A percentile compares a stretch with the other conserved stretches of the same genome.
Conservation (phyloP, 805 yeast genomes). For the Saccharomyces eubayanus region DNA sequence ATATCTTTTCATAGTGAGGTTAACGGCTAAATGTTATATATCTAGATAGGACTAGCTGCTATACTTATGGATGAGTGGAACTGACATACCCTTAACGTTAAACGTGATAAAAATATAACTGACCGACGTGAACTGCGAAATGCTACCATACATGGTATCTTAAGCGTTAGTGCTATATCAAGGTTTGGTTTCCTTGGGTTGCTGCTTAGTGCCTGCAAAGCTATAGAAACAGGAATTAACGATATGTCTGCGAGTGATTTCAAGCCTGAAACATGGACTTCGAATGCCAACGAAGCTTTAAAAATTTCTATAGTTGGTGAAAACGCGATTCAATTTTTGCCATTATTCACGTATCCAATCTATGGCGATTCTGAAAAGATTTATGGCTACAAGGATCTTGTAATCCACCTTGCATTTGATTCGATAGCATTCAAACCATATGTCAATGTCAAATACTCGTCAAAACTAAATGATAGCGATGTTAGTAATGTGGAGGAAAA, state of each 20-base stretch:
- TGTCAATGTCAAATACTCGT: slow-evolving; percentile 48
- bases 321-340: slow-evolving; percentile 55
- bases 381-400: slow-evolving; percentile 70
- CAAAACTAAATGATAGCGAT: slow-evolving; percentile 43
- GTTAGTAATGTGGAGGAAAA: slow-evolving; percentile 52
- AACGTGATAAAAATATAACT: neutral
- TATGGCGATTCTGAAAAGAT: slow-evolving; percentile 87
- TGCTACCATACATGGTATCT: neutral
- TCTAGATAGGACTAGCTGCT: neutral
- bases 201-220: neutral
- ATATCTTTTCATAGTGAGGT: neutral
- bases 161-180: no score
- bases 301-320: slow-evolving; percentile 52
- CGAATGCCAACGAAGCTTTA: slow-evolving; percentile 60
- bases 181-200: neutral
- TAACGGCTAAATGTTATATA: neutral
- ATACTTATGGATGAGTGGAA: no score
- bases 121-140: neutral
- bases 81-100: neutral
- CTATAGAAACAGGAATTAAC: neutral
- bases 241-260: slow-evolving; percentile 28
- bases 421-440: slow-evolving; percentile 66
- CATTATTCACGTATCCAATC: slow-evolving; percentile 83
- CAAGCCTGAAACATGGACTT: slow-evolving; percentile 68
- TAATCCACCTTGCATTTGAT: slow-evolving; percentile 64